These are phyloP conservation scores for Zygosaccharomyces gambellarensis DNA, from an alignment of 805 yeast genomes.

Conservation along the genomic window DNA sequence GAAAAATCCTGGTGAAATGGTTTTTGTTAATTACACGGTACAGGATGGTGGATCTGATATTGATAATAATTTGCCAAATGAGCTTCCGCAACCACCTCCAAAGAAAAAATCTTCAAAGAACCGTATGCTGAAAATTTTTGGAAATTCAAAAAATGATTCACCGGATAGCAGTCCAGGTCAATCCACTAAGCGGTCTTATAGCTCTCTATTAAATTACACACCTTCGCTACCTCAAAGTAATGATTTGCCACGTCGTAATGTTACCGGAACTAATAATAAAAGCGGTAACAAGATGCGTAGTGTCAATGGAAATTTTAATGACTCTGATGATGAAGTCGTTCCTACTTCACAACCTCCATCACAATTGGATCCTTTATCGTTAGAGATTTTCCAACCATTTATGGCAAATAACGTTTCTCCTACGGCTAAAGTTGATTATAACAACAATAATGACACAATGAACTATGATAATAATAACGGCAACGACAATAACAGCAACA, in stretches of 20 bases:
- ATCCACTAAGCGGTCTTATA: conserved; percentile 2
- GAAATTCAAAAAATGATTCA: conserved; percentile 16
- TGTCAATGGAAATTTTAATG: background rate
- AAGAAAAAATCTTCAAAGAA: conserved; percentile 29
- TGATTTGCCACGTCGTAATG: background rate
- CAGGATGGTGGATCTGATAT: conserved; percentile 23
- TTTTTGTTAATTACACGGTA: conserved; percentile 34
- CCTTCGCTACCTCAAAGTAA: conserved; percentile 1
- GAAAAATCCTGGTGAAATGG: conserved; percentile 28
- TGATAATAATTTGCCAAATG: background rate
- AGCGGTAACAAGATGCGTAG: background rate
- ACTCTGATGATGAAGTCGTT: conserved; percentile 5
- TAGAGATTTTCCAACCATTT: conserved; percentile 1
- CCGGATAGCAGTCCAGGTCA: background rate
- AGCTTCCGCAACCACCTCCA: conserved; percentile 7
- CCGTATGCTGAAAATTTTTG: conserved; percentile 31
- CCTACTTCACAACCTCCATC: conserved; percentile 3
- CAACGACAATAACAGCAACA: background rate
- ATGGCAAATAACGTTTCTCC: background rate
- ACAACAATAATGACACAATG: background rate
- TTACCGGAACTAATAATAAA: background rate
- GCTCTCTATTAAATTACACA: background rate
- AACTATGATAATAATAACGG: background rate
- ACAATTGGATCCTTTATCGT: conserved; percentile 1
- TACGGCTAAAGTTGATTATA: background rate